Conservation (phyloP, 2,329 filamentous ascomycete genomes). For the Cytospora piceicola region DNA sequence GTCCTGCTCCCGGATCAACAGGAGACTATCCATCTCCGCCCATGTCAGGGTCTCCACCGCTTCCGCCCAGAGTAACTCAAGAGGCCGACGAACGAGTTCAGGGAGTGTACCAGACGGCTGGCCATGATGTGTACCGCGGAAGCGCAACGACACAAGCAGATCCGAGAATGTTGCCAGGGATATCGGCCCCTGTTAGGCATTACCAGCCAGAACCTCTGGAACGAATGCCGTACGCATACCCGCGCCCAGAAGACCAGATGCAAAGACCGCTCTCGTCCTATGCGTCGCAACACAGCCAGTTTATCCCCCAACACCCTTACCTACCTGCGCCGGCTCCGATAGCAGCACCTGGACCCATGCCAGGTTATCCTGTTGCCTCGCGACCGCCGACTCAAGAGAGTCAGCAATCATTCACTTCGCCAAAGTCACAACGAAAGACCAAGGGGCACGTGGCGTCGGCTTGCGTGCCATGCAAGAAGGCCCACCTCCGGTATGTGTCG, state of each 20-base stretch:
- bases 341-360: conserved; percentile 42
- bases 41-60: conserved; percentile 72
- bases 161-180: conserved; percentile 39
- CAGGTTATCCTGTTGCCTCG: conserved; percentile 39
- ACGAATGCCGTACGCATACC: conserved; percentile 46
- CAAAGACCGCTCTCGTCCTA: conserved; percentile 41
- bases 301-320: conserved; percentile 40
- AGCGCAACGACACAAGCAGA: conserved; percentile 43
- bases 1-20: conserved; percentile 57
- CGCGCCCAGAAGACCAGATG: conserved; percentile 44
- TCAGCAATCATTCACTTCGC: conserved; percentile 52
- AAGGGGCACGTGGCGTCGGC: conserved; percentile 85
- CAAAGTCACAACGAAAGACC: conserved; percentile 67
- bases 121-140: conserved; percentile 57
- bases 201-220: conserved; percentile 46
- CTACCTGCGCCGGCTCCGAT: conserved; percentile 33
- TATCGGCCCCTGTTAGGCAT: conserved; percentile 41
- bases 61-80: conserved; percentile 61
- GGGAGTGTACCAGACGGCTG: conserved; percentile 49
- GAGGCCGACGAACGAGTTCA: conserved; percentile 61
- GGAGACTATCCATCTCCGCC: conserved; percentile 72
- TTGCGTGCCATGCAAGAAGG: conserved; percentile 83
- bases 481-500: conserved; percentile 68
- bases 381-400: conserved; percentile 49
- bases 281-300: conserved; percentile 39